These are phyloP conservation scores for Myrica gale DNA, from an alignment of 306 rosid species.

Conservation along the genomic window DNA sequence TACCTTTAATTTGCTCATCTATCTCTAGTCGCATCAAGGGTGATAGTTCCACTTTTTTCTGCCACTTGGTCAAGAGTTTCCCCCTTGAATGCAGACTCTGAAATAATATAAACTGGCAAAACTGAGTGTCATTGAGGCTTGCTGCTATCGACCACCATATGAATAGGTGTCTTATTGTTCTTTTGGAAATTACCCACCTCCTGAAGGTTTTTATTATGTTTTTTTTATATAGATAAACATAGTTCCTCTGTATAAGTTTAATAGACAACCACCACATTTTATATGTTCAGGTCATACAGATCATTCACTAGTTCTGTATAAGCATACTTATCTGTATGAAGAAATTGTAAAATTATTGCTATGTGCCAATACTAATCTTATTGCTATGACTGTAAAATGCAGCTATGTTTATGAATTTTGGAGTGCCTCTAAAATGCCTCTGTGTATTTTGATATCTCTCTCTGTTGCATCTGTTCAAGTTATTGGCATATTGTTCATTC, in stretches of 20 bases:
- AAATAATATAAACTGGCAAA: constrained; percentile 71
- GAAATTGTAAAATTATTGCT: background rate
- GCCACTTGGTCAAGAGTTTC: background rate
- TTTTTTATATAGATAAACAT: background rate
- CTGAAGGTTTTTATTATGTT: constrained; percentile 8
- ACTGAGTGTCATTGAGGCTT: constrained; percentile 78
- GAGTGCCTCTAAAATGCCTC: too few species aligned
- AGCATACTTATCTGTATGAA: background rate
- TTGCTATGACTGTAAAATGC: too few species aligned
- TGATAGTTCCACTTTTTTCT: constrained; percentile 1
- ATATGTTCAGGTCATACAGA: too few species aligned
- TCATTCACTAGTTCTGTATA: too few species aligned
- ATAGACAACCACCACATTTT: background rate
- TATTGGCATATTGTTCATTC: too few species aligned
- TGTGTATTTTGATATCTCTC: too few species aligned
- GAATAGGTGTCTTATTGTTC: constrained; percentile 53
- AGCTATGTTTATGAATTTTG: too few species aligned
- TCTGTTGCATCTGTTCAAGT: too few species aligned
- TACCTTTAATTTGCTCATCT: constrained; percentile 4
- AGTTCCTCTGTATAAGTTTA: background rate
- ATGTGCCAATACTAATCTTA: too few species aligned
- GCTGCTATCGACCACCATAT: constrained; percentile 92
- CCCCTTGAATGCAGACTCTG: constrained; percentile 53
- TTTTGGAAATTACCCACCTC: background rate
- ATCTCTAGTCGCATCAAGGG: constrained; percentile 9